phyloP scores from a whole-genome alignment of 1,284 basidiomycete genomes.

The Stygiomarasmius scandens region DNA sequence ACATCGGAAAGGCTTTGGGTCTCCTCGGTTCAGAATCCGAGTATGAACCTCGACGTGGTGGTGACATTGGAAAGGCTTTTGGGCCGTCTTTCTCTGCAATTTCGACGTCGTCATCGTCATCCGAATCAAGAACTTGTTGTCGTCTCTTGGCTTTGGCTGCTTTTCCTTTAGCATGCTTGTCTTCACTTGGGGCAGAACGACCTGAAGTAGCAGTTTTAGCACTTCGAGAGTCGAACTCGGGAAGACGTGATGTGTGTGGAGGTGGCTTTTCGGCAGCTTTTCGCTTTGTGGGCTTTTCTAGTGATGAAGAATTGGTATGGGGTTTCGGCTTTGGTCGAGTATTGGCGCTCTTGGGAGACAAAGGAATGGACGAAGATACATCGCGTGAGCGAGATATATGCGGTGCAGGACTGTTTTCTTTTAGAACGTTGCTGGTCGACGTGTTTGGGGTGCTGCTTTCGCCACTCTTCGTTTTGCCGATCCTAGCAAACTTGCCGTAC shows the following conservation, averaged over 20 bases:
- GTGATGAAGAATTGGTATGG: neutral
- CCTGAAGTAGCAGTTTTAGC: neutral
- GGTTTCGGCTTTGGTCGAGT: neutral
- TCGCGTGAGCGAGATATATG: neutral
- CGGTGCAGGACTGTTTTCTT: neutral
- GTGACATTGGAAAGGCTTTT: neutral
- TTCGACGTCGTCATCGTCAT: slow-evolving; percentile 1
- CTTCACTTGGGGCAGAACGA: neutral
- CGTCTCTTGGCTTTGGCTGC: no score
- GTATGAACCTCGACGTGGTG: neutral
- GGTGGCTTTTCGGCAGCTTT: neutral
- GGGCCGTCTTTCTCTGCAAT: neutral
- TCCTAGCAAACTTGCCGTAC: neutral
- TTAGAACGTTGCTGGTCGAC: neutral
- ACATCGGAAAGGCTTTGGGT: neutral
- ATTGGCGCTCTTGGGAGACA: neutral
- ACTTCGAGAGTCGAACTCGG: neutral
- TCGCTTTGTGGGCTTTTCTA: neutral
- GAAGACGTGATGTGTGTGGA: neutral
- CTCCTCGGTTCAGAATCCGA: neutral
- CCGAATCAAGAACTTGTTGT: neutral
- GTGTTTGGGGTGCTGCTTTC: neutral
- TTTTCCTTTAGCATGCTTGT: no score
- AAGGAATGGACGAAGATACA: neutral
- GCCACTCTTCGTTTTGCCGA: neutral